Evolutionary conservation across 78 protist genomes (phyloP).

Genomic region (Chrysochromulina tobinii): DNA sequence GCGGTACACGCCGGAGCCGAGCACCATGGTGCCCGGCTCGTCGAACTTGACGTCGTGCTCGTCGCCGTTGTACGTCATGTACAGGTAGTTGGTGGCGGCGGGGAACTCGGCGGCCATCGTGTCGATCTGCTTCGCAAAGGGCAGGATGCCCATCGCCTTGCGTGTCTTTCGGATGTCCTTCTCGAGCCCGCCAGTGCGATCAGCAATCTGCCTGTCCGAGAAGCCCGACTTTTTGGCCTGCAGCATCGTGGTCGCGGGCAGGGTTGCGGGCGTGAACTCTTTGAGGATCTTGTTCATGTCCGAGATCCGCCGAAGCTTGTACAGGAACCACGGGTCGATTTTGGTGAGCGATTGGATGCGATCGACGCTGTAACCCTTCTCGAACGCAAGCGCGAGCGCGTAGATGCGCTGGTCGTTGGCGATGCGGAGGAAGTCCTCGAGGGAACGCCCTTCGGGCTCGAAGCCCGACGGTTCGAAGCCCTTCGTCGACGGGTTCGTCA

Average conservation of each 20-base stretch:
- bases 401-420: slow-evolving; percentile 69
- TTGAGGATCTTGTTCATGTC: neutral
- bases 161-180: slow-evolving; percentile 61
- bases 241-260: neutral
- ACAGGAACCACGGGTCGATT: slow-evolving; percentile 92
- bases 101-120: slow-evolving; percentile 96
- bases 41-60: slow-evolving; percentile 66
- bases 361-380: slow-evolving; percentile 77
- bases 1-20: slow-evolving; percentile 93
- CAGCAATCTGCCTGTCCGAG: slow-evolving; percentile 52
- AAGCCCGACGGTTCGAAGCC: slow-evolving; percentile 10
- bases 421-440: slow-evolving; percentile 3
- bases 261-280: neutral
- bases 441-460: neutral
- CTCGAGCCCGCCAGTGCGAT: slow-evolving; percentile 56
- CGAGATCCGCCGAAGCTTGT: slow-evolving; percentile 75
- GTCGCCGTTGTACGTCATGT: slow-evolving; percentile 88
- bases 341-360: slow-evolving; percentile 77
- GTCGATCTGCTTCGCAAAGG: slow-evolving; percentile 95
- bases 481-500: neutral
- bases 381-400: slow-evolving; percentile 78
- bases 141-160: slow-evolving; percentile 55
- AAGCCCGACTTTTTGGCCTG: slow-evolving; percentile 35
- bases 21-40: slow-evolving; percentile 24
- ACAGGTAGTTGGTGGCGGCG: slow-evolving; percentile 93